Base-by-base conservation (phyloP, 352 stramenopile species). In the Pythium biforme region DNA sequence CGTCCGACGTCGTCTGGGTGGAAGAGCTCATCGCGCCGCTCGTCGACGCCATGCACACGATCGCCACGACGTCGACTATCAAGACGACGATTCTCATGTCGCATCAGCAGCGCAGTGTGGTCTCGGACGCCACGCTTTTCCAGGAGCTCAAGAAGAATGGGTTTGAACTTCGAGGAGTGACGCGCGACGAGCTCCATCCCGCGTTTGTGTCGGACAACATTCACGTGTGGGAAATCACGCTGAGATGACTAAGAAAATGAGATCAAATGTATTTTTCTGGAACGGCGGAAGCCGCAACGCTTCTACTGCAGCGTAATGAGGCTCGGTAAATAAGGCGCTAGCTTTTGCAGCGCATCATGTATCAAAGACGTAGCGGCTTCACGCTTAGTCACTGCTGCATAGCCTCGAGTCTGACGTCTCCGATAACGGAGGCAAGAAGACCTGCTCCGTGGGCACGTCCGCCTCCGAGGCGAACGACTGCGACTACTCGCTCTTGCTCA, bases 1-100 rank as follows among this genome's bases (percentile, higher is more conserved):
- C 87, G 25, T 93, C 91, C 9, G 91, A 97, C 66, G 90, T 97
- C 49, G 89, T 97, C 37, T 97, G 91, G 90, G 74, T 97, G 19
- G 77, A 94, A 45, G 75, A 91, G 57, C 83, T 97, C 39, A 93
- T 97, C 27, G 61, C 72, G 3, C 86, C 91, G 29, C 83, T 97
- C 20, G 90, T 96, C 19, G 19, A 63, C 17, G 95, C 89, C 0
- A 80, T 97, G 37, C 72, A 79, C 19, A 55, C 47, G 7, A 53
- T 94, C 47, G 37, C 90, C 39, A 65, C 56, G 4, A 53, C 77
- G 45, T 89, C 81, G 0, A 25, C 19, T 5, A 29, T 61, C 26
- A 52, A 68, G 11, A 83, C 77, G 6, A 70, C 59, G 26, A 66
- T 92, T 14, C 67, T 93, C 37, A 82, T 93, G 79, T 79, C 83